phyloP scores from a whole-genome alignment of 768 basidiomycete genomes.

The Boletus sp. region DNA sequence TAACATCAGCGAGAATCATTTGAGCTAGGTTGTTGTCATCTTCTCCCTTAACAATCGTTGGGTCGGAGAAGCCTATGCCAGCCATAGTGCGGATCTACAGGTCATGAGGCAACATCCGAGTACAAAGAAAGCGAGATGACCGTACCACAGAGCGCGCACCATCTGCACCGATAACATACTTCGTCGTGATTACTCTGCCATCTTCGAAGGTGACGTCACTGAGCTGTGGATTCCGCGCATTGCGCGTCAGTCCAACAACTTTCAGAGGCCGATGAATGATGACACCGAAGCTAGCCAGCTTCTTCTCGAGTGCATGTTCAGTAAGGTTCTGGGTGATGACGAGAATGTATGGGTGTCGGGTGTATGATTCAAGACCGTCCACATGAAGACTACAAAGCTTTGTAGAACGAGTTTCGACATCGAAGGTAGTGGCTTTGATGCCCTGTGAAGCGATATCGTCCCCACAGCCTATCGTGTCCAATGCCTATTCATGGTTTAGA shows the following conservation, averaged over 20 bases:
- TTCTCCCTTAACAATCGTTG: conserved; percentile 30
- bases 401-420: conserved; percentile 31
- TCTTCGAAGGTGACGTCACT: conserved; percentile 47
- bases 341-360: conserved; percentile 43
- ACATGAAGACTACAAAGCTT: conserved; percentile 33
- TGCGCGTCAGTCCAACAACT: conserved; percentile 37
- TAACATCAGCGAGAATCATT: conserved; percentile 49
- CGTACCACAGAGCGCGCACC: conserved; percentile 46
- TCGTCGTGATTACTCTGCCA: conserved; percentile 42
- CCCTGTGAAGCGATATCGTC: conserved; percentile 39
- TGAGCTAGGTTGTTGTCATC: conserved; percentile 33
- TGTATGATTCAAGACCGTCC: conserved; percentile 37
- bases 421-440: conserved; percentile 28
- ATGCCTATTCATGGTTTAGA: conserved; percentile 40
- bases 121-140: not conserved
- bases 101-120: not conserved
- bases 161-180: conserved; percentile 53
- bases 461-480: conserved; percentile 45
- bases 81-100: conserved; percentile 41
- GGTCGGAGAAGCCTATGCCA: conserved; percentile 46
- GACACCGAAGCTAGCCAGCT: conserved; percentile 33
- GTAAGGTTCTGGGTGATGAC: conserved; percentile 45
- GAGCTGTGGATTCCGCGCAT: conserved; percentile 26
- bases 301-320: conserved; percentile 40
- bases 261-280: conserved; percentile 38